phyloP scores from a whole-genome alignment of 192 early-diverging fungal genomes.

The Lobulomyces angularis region DNA sequence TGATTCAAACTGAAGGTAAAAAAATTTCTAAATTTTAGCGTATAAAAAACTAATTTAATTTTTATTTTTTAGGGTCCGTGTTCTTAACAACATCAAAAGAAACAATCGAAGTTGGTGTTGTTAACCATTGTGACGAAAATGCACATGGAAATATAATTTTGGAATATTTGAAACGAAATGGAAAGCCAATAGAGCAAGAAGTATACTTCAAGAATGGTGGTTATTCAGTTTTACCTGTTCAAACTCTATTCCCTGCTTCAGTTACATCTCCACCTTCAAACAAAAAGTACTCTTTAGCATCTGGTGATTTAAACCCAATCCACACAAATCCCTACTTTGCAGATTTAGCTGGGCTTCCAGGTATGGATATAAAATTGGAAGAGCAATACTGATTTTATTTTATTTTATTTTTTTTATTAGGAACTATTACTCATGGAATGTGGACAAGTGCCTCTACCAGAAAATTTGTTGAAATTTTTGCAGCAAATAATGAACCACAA shows the following conservation, averaged over 20 bases:
- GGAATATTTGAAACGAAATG: conserved; percentile 77
- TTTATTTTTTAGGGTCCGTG: conserved; percentile 31
- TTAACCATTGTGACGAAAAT: conserved; percentile 55
- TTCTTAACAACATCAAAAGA: conserved; percentile 29
- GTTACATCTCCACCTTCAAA: conserved; percentile 79
- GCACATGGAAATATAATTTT: conserved; percentile 77
- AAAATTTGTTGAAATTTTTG: conserved; percentile 91
- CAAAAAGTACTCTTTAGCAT: conserved; percentile 72
- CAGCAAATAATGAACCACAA: conserved; percentile 82
- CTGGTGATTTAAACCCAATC: conserved; percentile 90
- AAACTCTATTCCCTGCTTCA: conserved; percentile 71
- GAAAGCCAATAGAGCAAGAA: conserved; percentile 76
- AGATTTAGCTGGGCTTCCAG: conserved; percentile 75
- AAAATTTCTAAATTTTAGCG: too few species aligned
- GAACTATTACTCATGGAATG: conserved; percentile 93
- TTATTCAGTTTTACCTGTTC: conserved; percentile 81
- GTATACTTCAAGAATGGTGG: conserved; percentile 68
- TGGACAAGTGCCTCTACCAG: conserved; percentile 89
- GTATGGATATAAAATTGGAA: conserved; percentile 8
- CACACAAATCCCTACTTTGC: conserved; percentile 94
- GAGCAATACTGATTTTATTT: background rate
- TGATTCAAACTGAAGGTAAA: conserved; percentile 60
- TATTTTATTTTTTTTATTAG: background rate
- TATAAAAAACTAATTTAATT: too few species aligned
- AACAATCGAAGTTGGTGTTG: conserved; percentile 62